Conservation (phyloP, 148 eudicot species). For the Heliamphora exappendiculata region DNA sequence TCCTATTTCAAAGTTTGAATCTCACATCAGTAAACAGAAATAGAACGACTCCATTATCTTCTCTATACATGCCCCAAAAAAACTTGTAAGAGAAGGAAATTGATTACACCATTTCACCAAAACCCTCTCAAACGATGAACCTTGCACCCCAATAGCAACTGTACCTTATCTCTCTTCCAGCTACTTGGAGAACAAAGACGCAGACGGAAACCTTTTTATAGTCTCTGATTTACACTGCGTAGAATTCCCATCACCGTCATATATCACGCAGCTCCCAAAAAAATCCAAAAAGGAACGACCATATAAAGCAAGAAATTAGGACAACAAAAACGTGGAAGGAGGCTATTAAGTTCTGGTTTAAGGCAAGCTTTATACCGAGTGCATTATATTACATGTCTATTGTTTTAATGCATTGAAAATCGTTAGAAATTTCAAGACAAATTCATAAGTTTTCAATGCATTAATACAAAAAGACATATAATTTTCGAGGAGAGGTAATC, state of each 20-base stretch:
- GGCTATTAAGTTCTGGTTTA: not conserved
- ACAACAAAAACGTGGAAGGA: not conserved
- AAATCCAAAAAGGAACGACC: not conserved
- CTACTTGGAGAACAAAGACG: not conserved
- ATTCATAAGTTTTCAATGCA: too few species aligned
- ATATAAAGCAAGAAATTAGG: slow-evolving; percentile 11
- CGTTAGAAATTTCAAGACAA: too few species aligned
- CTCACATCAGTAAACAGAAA: not conserved
- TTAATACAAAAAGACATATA: too few species aligned
- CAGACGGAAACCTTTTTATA: not conserved
- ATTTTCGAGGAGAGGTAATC: too few species aligned
- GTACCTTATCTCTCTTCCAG: not conserved
- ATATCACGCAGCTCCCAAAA: not conserved
- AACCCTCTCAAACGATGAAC: not conserved
- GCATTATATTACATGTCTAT: too few species aligned
- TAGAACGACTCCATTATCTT: not conserved
- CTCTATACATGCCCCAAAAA: not conserved
- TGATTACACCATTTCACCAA: not conserved
- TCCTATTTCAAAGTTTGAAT: slow-evolving; percentile 3
- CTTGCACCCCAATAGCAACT: not conserved
- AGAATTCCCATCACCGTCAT: not conserved
- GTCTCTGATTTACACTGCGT: not conserved
- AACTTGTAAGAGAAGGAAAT: not conserved
- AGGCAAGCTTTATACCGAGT: too few species aligned
- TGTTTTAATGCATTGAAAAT: too few species aligned